Evolutionary conservation across 768 basidiomycete genomes (phyloP).

Genomic region (Leccinum incarnatum): DNA sequence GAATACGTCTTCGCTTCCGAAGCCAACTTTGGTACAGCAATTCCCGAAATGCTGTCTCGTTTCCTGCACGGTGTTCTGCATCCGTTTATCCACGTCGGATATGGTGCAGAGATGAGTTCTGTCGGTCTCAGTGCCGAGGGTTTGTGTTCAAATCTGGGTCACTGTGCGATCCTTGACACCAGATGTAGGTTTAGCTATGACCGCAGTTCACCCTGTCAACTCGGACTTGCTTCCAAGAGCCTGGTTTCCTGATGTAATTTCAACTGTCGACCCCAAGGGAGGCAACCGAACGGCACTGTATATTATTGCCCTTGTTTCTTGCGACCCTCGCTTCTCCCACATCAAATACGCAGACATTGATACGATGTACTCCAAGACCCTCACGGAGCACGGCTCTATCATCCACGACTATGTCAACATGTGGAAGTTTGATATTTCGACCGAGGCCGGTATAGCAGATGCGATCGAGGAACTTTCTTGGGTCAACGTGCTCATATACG

Average conservation of each 20-base stretch:
- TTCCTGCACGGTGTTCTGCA: conserved; percentile 58
- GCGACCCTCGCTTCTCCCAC: conserved; percentile 41
- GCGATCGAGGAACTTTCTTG: conserved; percentile 66
- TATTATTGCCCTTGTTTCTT: conserved; percentile 51
- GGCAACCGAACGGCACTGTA: conserved; percentile 38
- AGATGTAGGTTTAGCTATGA: conserved; percentile 51
- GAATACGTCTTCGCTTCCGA: conserved; percentile 52
- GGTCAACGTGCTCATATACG: conserved; percentile 56
- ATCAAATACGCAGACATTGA: conserved; percentile 25
- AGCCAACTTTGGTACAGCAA: conserved; percentile 37
- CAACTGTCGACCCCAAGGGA: conserved; percentile 3
- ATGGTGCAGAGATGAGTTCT: conserved; percentile 60
- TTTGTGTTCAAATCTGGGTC: conserved; percentile 38
- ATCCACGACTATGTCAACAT: conserved; percentile 42
- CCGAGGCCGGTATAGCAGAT: conserved; percentile 38
- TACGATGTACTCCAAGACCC: conserved; percentile 28
- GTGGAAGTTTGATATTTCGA: conserved; percentile 43
- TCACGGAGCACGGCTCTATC: conserved; percentile 34
- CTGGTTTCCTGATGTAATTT: conserved; percentile 25
- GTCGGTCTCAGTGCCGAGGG: conserved; percentile 64
- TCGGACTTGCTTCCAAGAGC: conserved; percentile 16
- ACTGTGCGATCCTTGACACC: conserved; percentile 23
- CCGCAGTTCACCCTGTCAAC: conserved; percentile 34
- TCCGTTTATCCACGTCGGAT: conserved; percentile 61
- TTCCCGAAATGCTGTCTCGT: conserved; percentile 50